A percentile compares a stretch with the other conserved stretches of the same genome.
These are phyloP conservation scores for Fusarium mangiferae DNA, from an alignment of 2,329 filamentous ascomycete species.

Conservation along the genomic window DNA sequence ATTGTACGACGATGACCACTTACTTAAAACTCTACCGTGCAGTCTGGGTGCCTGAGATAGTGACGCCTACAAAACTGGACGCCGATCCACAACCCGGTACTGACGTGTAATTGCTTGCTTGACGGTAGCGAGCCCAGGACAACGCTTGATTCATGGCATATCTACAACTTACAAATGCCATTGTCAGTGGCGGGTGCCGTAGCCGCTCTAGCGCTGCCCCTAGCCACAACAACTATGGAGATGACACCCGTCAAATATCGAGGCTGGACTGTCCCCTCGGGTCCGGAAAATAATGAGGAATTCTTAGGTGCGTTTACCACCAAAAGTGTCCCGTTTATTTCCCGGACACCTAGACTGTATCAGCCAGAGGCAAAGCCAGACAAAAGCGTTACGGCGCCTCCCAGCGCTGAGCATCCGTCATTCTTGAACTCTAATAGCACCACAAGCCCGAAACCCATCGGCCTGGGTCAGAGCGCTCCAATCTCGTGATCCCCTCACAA, in stretches of 20 bases:
- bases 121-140: conserved; percentile 34
- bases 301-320: no score
- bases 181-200: conserved; percentile 43
- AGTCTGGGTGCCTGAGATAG: background rate
- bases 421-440: conserved; percentile 41
- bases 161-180: conserved; percentile 39
- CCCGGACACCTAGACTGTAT: background rate
- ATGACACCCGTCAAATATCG: conserved; percentile 43
- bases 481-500: conserved; percentile 41
- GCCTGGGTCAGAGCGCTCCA: conserved; percentile 42
- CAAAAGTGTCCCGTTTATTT: no score
- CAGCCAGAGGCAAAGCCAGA: conserved; percentile 23
- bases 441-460: conserved; percentile 42
- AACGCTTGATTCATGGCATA: conserved; percentile 36
- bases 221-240: conserved; percentile 40
- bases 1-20: background rate
- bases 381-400: conserved; percentile 31
- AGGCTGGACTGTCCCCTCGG: conserved; percentile 9
- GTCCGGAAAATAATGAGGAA: no score
- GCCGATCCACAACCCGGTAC: conserved; percentile 28
- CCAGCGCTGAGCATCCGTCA: conserved; percentile 33
- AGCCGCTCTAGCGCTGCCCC: conserved; percentile 43
- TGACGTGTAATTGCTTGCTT: conserved; percentile 36
- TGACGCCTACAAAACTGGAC: conserved; percentile 9
- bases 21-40: background rate